These are phyloP conservation scores for Calonectria naviculata DNA, from an alignment of 2,329 filamentous ascomycete species.

Conservation along the genomic window DNA sequence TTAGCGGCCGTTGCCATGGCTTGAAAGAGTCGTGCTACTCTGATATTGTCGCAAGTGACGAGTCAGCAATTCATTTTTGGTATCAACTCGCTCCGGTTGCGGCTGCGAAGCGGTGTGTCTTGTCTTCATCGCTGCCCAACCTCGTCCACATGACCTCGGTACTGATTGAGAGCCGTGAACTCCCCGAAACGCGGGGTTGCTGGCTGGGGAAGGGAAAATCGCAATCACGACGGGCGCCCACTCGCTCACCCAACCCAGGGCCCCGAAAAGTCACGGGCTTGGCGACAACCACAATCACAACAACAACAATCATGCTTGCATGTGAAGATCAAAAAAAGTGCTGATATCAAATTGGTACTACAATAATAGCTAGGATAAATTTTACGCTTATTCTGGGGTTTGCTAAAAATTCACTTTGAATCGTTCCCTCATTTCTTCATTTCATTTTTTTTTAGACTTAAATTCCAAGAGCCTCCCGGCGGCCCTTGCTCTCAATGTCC, in stretches of 20 bases:
- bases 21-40: background rate
- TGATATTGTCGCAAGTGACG: background rate
- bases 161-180: background rate
- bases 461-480: slow-evolving; percentile 49
- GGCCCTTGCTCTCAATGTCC: slow-evolving; percentile 49
- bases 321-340: background rate
- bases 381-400: background rate
- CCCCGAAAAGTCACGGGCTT: background rate
- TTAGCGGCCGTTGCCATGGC: background rate
- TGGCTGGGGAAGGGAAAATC: background rate
- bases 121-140: background rate
- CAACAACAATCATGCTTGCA: too few relatives aligned
- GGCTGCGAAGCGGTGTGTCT: background rate
- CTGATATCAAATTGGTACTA: slow-evolving; percentile 7
- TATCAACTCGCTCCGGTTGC: background rate
- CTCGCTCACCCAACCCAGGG: background rate
- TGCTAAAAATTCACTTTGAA: background rate
- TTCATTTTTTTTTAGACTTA: background rate
- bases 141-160: background rate
- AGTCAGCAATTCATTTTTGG: background rate
- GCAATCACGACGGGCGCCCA: background rate
- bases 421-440: slow-evolving; percentile 2
- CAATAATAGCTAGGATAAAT: background rate
- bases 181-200: slow-evolving; percentile 17
- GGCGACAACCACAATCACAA: background rate